These are phyloP conservation scores for Aegilops longissima DNA, from an alignment of 176 grass and related monocot genomes.

Conservation along the genomic window DNA sequence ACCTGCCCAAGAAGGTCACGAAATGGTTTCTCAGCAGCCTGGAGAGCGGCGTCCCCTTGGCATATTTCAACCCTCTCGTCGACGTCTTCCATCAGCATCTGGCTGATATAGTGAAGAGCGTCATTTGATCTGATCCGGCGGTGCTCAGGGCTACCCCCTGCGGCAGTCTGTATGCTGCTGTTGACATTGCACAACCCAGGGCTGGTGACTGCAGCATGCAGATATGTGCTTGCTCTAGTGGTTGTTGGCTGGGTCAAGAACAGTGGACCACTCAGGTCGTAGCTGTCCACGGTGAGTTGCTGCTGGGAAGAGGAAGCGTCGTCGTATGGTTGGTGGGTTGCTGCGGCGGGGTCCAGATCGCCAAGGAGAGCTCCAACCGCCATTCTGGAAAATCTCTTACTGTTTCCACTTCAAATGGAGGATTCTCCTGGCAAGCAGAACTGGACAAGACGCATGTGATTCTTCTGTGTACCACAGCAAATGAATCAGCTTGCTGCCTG, in stretches of 20 bases:
- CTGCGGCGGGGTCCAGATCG: background rate
- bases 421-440: background rate
- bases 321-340: background rate
- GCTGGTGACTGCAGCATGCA: background rate
- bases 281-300: background rate
- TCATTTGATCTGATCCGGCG: conserved; percentile 16
- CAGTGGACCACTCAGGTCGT: background rate
- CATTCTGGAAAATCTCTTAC: conserved; percentile 6
- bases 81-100: conserved; percentile 40
- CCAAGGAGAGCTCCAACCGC: background rate
- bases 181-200: background rate
- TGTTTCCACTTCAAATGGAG: background rate
- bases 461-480: background rate
- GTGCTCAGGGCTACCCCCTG: conserved; percentile 6
- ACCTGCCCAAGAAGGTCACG: conserved; percentile 40
- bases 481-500: background rate
- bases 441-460: background rate
- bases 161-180: background rate
- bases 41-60: conserved; percentile 22
- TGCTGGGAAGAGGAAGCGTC: background rate
- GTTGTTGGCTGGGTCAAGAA: background rate
- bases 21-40: conserved; percentile 42
- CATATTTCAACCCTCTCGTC: conserved; percentile 16
- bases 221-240: background rate
- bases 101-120: conserved; percentile 36